Conservation (phyloP, 2,329 filamentous ascomycete species). For the Ceratocystiopsis brevicomis region DNA sequence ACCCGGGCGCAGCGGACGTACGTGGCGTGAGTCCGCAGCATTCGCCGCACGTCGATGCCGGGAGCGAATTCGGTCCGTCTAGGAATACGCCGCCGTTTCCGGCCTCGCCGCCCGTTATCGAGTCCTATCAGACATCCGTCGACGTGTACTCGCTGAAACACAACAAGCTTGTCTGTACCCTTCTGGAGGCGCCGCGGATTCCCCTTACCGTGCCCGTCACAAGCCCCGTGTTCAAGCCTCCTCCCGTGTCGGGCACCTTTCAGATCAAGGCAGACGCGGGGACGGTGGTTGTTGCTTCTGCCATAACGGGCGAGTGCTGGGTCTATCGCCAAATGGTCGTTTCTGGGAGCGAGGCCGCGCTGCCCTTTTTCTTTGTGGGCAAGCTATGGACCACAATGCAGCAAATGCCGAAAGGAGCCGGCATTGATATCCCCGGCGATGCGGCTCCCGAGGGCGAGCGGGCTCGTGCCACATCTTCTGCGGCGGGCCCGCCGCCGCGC, state of each 20-base stretch:
- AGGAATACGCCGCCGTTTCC: background rate
- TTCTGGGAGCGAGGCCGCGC: conserved; percentile 20
- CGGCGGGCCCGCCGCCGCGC: conserved; percentile 20
- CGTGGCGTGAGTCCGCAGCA: background rate
- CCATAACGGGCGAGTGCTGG: conserved; percentile 72
- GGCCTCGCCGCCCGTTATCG: conserved; percentile 19
- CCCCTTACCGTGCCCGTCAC: conserved; percentile 38
- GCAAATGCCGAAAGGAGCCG: conserved; percentile 28
- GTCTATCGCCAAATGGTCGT: conserved; percentile 40
- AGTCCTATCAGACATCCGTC: conserved; percentile 67
- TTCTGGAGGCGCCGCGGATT: conserved; percentile 51
- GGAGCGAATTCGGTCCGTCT: too few relatives aligned
- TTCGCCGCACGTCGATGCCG: background rate
- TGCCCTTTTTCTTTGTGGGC: conserved; percentile 47
- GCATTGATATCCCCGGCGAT: conserved; percentile 19
- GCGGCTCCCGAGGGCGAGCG: conserved; percentile 20
- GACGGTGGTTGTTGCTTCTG: conserved; percentile 58
- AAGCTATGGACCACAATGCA: conserved; percentile 88
- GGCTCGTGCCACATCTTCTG: conserved; percentile 8
- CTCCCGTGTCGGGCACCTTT: conserved; percentile 52
- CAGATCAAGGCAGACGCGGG: conserved; percentile 54
- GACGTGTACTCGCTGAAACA: conserved; percentile 74
- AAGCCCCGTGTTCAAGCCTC: conserved; percentile 47
- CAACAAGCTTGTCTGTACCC: conserved; percentile 49
- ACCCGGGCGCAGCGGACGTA: background rate